Evolutionary conservation across 2,329 filamentous ascomycete species (phyloP).

Genomic region (Aureobasidium sp.): DNA sequence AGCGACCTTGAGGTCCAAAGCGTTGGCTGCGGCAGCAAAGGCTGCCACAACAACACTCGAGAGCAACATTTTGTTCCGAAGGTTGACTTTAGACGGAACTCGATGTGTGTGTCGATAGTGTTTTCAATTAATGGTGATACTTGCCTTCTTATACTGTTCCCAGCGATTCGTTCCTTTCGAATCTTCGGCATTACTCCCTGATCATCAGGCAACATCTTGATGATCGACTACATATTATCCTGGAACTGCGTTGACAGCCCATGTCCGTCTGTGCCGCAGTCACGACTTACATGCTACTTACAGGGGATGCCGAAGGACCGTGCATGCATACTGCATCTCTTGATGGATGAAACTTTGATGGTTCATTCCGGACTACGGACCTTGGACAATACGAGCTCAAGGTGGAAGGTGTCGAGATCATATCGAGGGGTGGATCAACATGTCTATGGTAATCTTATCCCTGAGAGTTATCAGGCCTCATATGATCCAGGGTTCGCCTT

Average conservation of each 20-base stretch:
- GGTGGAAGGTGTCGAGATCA: not conserved
- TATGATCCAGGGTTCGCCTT: not conserved
- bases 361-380: too few species aligned
- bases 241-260: not conserved
- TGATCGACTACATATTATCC: not conserved
- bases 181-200: not conserved
- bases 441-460: not conserved
- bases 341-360: not conserved
- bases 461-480: not conserved
- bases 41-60: constrained; percentile 10
- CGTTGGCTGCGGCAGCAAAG: constrained; percentile 16
- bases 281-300: not conserved
- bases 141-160: not conserved
- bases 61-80: not conserved
- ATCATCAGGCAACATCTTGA: not conserved
- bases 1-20: constrained; percentile 20
- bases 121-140: not conserved
- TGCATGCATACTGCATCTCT: not conserved
- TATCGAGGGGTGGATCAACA: too few species aligned
- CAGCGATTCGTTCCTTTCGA: not conserved
- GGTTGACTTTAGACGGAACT: not conserved
- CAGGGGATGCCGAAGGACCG: not conserved
- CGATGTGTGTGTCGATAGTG: not conserved
- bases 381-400: not conserved
- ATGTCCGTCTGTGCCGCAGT: not conserved